phyloP scores from a whole-genome alignment of 768 basidiomycete species.

The Nidularia pulvinata region DNA sequence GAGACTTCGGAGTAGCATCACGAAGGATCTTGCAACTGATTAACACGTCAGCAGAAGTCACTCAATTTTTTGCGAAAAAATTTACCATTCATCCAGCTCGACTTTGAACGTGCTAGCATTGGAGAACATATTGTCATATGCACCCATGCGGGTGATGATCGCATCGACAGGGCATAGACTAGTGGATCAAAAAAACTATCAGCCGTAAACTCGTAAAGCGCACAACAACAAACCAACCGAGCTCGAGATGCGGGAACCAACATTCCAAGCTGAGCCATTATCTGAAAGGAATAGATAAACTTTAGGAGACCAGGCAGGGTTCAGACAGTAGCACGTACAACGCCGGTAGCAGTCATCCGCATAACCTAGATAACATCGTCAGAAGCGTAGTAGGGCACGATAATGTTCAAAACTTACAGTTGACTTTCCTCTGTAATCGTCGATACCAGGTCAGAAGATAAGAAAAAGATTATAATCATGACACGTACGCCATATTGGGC shows the following conservation, averaged over 20 bases:
- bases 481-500: conserved; percentile 83
- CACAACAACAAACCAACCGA: conserved; percentile 40
- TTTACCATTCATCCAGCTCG: conserved; percentile 94
- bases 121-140: conserved; percentile 97
- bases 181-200: neutral
- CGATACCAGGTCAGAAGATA: no score
- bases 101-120: conserved; percentile 98
- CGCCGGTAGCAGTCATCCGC: conserved; percentile 95
- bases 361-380: conserved; percentile 49
- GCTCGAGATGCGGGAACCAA: conserved; percentile 86
- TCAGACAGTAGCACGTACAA: conserved; percentile 46
- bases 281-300: conserved; percentile 30
- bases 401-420: conserved; percentile 20
- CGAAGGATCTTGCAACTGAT: conserved; percentile 88
- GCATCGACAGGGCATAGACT: conserved; percentile 89
- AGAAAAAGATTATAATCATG: no score
- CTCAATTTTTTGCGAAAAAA: neutral
- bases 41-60: neutral
- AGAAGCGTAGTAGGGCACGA: neutral
- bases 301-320: neutral
- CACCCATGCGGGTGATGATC: conserved; percentile 97
- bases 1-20: conserved; percentile 90
- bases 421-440: conserved; percentile 35
- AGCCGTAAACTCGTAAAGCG: conserved; percentile 1
- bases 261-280: conserved; percentile 97